A percentile compares a stretch with the other conserved stretches of the same genome.
phyloP scores from a whole-genome alignment of 73 alveolate species.

The Stentor roeselii region DNA sequence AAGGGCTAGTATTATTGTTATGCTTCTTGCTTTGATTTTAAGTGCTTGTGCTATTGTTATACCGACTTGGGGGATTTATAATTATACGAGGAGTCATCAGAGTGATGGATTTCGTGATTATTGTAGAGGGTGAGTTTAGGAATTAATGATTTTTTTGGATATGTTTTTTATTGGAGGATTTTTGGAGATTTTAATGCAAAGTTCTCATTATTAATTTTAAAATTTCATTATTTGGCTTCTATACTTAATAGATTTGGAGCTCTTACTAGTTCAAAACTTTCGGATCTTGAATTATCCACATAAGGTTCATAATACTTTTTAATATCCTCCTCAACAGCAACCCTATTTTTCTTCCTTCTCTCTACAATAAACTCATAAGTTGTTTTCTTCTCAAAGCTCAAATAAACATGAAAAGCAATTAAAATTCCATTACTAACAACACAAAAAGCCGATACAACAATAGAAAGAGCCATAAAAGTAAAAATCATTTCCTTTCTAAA shows the following conservation, averaged over 20 bases:
- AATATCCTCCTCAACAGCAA: not conserved
- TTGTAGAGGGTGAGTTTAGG: too few relatives aligned
- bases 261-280: not conserved
- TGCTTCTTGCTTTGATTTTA: not conserved
- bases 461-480: not conserved
- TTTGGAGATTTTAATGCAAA: too few relatives aligned
- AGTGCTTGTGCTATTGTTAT: not conserved
- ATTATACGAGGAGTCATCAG: not conserved
- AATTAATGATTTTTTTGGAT: too few relatives aligned
- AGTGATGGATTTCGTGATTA: too few relatives aligned
- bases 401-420: not conserved
- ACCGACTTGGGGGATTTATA: not conserved
- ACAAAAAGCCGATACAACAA: not conserved
- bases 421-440: not conserved
- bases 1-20: not conserved
- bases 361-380: conserved; percentile 11
- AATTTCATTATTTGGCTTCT: too few relatives aligned
- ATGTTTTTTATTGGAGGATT: too few relatives aligned
- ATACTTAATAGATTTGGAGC: conserved; percentile 3
- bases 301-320: conserved; percentile 1
- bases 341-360: not conserved
- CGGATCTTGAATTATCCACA: not conserved
- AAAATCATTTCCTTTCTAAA: not conserved
- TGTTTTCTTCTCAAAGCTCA: not conserved
- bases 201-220: too few relatives aligned